These are phyloP conservation scores for Corymbia citriodora DNA, from an alignment of 441 rosid genomes.

Conservation along the genomic window DNA sequence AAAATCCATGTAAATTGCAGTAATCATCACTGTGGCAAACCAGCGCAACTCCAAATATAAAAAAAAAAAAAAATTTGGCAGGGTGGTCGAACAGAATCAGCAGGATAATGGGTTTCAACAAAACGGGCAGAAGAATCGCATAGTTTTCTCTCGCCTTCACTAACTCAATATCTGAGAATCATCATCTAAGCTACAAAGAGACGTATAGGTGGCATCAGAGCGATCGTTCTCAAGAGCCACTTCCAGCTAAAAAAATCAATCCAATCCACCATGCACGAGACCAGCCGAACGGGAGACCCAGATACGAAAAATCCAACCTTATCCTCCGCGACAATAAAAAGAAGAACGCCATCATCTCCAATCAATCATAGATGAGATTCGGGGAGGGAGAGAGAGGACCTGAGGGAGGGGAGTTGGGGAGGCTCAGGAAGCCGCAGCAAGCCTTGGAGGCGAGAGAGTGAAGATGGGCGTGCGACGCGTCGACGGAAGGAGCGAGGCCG, in stretches of 20 bases:
- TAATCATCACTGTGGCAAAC: constrained; percentile 10
- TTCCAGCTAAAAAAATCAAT: background rate
- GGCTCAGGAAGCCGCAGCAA: constrained; percentile 71
- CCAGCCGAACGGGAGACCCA: background rate
- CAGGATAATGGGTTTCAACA: background rate
- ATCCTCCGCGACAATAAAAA: background rate
- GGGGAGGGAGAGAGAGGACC: constrained; percentile 26
- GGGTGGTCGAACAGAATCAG: background rate
- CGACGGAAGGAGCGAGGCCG: constrained; percentile 57
- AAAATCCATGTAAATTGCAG: constrained; percentile 29
- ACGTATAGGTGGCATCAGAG: background rate
- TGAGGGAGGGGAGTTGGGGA: constrained; percentile 70
- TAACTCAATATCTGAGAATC: background rate
- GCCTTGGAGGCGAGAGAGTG: constrained; percentile 76
- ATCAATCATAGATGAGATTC: background rate
- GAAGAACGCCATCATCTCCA: background rate
- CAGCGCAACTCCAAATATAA: background rate
- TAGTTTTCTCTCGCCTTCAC: background rate
- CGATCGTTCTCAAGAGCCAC: background rate
- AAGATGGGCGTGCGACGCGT: constrained; percentile 44
- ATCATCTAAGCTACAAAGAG: background rate
- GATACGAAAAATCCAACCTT: background rate
- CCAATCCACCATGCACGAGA: background rate
- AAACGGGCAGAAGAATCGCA: background rate
- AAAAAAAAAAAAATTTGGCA: background rate